Evolutionary conservation across 2,329 filamentous ascomycete species (phyloP), one percentile per base, ranked within the genome.

Genomic region (Emericellopsis atlantica): DNA sequence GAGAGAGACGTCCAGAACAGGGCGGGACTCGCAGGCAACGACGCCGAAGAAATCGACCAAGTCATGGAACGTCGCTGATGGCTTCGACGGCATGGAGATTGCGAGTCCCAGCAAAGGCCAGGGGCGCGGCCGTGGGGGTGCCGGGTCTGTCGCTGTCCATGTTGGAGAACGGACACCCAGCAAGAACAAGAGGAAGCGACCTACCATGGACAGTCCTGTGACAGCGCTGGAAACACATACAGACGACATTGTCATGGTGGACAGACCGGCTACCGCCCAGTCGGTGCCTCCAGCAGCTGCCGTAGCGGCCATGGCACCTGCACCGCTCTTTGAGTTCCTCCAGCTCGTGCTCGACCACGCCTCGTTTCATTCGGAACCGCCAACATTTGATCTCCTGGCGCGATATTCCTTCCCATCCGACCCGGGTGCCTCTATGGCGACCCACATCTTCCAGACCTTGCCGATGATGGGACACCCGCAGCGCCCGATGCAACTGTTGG

Each of bases 151-250:
- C 2, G 63, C 68, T 3, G 53, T 59, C 12, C 59, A 66, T 18
- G 56, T 70, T 4, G 60, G 61, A 1, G 72, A 77, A 48, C 64
- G 70, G 44, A 77, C 74, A 3, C 84, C 84, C 1, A 81, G 65
- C 32, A 81, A 79, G 42, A 69, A 67, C 6, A 90, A 90, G 61
- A 66, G 84, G 47, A 89, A 88, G 54, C 67, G 84, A 4, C 72
- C 72, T 1, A 53, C 63, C 1, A 62, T 78, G 4, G 78, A 84
- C 44, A 88, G 82, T 49, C 84, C 84, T 1, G 65, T 78, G 12
- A 70, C 69, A 52, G 69, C 76, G 1, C 60, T 85, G 10, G 75
- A 80, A 40, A 72, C 34, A 12, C 62, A 65, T 46, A 65, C 60
- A 2, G 63, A 64, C 34, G 64, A 69, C 45, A 54, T 61, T 21